A percentile compares a stretch with the other conserved stretches of the same genome.
phyloP scores from a whole-genome alignment of 176 grass and related monocot species.

The Carex cristatella region DNA sequence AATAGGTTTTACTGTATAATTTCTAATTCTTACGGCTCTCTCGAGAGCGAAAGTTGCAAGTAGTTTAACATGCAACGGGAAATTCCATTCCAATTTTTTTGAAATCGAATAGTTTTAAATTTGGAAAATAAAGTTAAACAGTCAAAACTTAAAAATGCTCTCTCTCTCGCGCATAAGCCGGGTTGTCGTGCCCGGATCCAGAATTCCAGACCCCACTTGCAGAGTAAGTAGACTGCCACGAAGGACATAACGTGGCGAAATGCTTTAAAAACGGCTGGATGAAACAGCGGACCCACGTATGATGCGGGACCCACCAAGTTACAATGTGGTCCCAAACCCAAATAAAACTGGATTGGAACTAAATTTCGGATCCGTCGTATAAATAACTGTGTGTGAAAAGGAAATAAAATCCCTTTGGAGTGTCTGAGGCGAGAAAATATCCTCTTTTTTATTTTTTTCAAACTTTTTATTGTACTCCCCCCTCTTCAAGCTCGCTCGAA shows the following conservation, averaged over 20 bases:
- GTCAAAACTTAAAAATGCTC: neutral
- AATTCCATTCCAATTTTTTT: neutral
- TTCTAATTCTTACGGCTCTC: no score
- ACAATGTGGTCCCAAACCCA: neutral
- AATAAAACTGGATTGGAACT: constrained; percentile 17
- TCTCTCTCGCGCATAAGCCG: neutral
- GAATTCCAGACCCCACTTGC: neutral
- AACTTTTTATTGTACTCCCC: neutral
- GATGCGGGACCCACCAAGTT: neutral
- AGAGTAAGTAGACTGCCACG: neutral
- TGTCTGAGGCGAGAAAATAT: constrained; percentile 19
- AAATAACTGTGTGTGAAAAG: constrained; percentile 2
- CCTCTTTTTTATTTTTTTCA: constrained; percentile 6
- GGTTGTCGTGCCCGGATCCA: neutral
- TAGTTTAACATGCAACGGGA: neutral
- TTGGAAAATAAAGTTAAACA: neutral
- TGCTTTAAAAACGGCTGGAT: neutral
- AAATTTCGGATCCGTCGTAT: constrained; percentile 15
- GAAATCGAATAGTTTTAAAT: neutral
- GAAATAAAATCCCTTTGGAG: constrained; percentile 10
- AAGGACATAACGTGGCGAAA: neutral
- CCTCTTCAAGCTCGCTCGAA: neutral
- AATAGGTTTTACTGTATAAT: no score
- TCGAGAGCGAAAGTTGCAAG: no score
- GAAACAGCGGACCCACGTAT: constrained; percentile 3